Evolutionary conservation across 306 rosid genomes (phyloP), one percentile per base, ranked within the genome.

Genomic region (Lablab purpureus): DNA sequence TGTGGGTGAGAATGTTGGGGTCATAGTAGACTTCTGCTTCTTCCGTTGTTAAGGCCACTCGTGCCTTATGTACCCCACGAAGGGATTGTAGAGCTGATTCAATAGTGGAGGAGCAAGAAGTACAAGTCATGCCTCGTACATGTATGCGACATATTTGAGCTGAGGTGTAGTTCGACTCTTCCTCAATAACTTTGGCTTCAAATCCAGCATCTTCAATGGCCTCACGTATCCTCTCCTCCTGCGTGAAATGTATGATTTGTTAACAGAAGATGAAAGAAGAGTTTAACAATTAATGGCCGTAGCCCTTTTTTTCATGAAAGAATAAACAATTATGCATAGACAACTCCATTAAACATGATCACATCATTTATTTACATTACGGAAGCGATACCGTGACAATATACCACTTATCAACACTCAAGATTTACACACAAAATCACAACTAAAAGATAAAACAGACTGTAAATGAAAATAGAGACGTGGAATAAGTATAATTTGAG

Each of bases 171-270:
- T 28, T 80, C 10, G 74, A 64, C 13, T 79, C 75, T 10, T 84
- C 87, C 27, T 84, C 80, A 12, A 79, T 85, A 37, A 78, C 43
- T 47, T 83, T 83, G 36, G 94, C 90, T 74, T 86, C 80, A 84
- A 89, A 93, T 45, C 98, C 98, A 4, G 75, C 93, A 74, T 90
- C 89, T 79, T 84, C 92, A 30, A 93, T 93, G 5, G 91, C 83
- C 71, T 85, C 87, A 28, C 96, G 66, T 56, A 93, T 88, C 17
- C 46, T 84, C 51, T 83, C 91, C 71, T 66, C 92, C 98, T 93
- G 37, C 46, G 5, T 52, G 19, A 15, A 28, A 2, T 21, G 1
- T 55, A 22, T 21, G 62, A 4, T 9, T 54, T 54, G 54, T 15
- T 19, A 47, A 47, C 17, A 47, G 4, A 47, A 1, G 6, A 46